phyloP scores from a whole-genome alignment of 2,329 filamentous ascomycete species.

The Chalara sp. region DNA sequence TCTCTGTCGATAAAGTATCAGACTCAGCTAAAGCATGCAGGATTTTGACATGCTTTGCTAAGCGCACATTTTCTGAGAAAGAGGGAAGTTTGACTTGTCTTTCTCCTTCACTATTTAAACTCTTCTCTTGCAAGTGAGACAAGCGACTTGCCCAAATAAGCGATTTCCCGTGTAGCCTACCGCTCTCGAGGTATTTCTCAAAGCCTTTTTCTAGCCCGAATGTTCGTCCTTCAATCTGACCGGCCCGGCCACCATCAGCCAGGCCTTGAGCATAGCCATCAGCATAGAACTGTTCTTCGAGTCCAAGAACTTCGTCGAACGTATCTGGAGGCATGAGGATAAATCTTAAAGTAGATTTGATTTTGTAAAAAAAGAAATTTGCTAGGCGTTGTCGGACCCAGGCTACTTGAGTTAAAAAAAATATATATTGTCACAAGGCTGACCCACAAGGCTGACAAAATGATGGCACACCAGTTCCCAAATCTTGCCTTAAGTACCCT shows the following conservation, averaged over 20 bases:
- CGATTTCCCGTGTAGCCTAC: constrained; percentile 69
- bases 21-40: constrained; percentile 75
- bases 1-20: constrained; percentile 68
- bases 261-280: constrained; percentile 74
- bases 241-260: constrained; percentile 68
- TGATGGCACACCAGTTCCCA: too few species aligned
- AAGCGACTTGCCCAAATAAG: constrained; percentile 78
- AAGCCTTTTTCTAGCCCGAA: constrained; percentile 91
- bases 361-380: too few species aligned
- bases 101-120: background rate
- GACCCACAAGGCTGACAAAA: too few species aligned
- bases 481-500: too few species aligned
- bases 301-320: constrained; percentile 41
- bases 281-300: constrained; percentile 68
- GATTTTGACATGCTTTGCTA: constrained; percentile 69
- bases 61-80: constrained; percentile 50
- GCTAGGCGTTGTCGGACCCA: too few species aligned
- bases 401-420: too few species aligned
- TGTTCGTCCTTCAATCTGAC: constrained; percentile 79
- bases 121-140: constrained; percentile 1
- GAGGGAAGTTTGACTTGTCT: constrained; percentile 32
- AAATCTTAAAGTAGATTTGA: too few species aligned
- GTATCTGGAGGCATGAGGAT: too few species aligned
- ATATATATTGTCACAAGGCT: too few species aligned
- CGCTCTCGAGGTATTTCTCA: constrained; percentile 81